These are phyloP conservation scores for Flaveria bidentis DNA, from an alignment of 129 eudicot genomes.

Conservation along the genomic window DNA sequence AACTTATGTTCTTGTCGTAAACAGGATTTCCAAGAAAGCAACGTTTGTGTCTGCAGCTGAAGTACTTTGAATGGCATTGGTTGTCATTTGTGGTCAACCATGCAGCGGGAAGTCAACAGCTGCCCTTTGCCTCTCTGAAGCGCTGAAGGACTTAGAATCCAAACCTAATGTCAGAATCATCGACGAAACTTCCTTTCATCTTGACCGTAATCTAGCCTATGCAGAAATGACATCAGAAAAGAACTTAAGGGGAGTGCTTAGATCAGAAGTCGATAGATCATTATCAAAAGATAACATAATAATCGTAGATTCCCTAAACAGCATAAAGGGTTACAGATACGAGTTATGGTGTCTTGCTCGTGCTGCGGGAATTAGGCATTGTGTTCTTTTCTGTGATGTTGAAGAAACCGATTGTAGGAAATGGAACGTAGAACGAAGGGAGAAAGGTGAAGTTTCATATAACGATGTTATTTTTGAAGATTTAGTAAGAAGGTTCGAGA, in stretches of 20 bases:
- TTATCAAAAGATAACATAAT: slow-evolving; percentile 70
- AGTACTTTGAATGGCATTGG: slow-evolving; percentile 70
- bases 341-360: slow-evolving; percentile 98
- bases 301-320: slow-evolving; percentile 85
- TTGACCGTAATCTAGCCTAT: slow-evolving; percentile 80
- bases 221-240: slow-evolving; percentile 89
- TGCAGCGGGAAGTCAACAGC: slow-evolving; percentile 95
- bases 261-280: slow-evolving; percentile 98
- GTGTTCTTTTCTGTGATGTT: slow-evolving; percentile 75
- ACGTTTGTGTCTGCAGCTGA: background rate
- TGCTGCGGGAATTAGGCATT: slow-evolving; percentile 88
- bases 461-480: slow-evolving; percentile 75
- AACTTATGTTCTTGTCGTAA: slow-evolving; percentile 17
- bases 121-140: slow-evolving; percentile 69
- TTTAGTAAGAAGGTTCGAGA: slow-evolving; percentile 81
- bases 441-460: slow-evolving; percentile 49
- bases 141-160: slow-evolving; percentile 62
- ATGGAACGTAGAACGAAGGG: slow-evolving; percentile 77
- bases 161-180: slow-evolving; percentile 61
- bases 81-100: slow-evolving; percentile 93
- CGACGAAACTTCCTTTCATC: slow-evolving; percentile 79
- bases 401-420: slow-evolving; percentile 62
- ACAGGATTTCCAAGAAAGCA: slow-evolving; percentile 29
- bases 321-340: slow-evolving; percentile 95
- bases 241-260: slow-evolving; percentile 86